phyloP scores from a whole-genome alignment of 2,329 filamentous ascomycete species.

The Sporothrix inflata region DNA sequence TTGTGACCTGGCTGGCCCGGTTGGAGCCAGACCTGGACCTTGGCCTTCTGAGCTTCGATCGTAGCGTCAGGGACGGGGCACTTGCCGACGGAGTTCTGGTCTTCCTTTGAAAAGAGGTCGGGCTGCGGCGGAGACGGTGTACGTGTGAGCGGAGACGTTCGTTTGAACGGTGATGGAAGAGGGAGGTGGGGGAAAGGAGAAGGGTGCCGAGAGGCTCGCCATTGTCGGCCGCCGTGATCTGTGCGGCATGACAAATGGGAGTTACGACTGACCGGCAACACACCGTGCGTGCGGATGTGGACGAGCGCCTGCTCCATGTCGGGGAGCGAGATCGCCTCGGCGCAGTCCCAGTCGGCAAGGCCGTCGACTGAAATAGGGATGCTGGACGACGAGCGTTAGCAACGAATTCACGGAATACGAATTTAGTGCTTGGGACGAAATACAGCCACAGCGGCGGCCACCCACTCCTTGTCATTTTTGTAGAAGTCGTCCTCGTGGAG shows the following conservation, averaged over 20 bases:
- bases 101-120: constrained; percentile 60
- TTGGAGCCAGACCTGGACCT: constrained; percentile 53
- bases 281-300: constrained; percentile 71
- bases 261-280: constrained; percentile 59
- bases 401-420: not conserved
- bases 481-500: constrained; percentile 98
- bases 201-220: not conserved
- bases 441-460: constrained; percentile 25
- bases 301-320: constrained; percentile 68
- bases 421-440: not conserved
- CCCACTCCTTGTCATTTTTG: constrained; percentile 72
- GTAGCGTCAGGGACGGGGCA: constrained; percentile 55
- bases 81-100: constrained; percentile 62
- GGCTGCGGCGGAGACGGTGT: constrained; percentile 42
- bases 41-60: constrained; percentile 51
- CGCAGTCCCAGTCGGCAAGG: constrained; percentile 89
- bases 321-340: constrained; percentile 73
- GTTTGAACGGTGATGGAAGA: not conserved
- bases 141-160: constrained; percentile 27
- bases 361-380: constrained; percentile 57
- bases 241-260: constrained; percentile 36
- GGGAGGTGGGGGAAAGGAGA: not conserved
- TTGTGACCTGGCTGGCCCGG: constrained; percentile 49
- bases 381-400: constrained; percentile 41
- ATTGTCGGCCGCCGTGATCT: constrained; percentile 36